Percentiles rank a stretch among this genome's conserved stretches.
Conservation (phyloP, 2,329 filamentous ascomycete species). For the Epichloe aotearoae region DNA sequence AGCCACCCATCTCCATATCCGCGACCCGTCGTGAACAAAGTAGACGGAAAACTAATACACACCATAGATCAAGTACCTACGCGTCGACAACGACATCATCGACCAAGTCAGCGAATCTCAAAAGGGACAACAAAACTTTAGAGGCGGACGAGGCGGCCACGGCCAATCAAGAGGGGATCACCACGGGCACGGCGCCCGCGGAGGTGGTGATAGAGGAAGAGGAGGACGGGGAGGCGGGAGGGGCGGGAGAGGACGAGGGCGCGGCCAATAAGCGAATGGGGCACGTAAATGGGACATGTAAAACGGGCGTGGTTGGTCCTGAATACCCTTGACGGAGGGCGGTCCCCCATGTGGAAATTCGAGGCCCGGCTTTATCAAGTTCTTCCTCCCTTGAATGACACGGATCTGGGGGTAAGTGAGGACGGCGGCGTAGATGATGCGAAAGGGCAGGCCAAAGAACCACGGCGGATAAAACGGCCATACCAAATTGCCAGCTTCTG, state of each 20-base stretch:
- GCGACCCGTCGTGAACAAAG: background rate
- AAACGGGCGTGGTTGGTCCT: too few relatives aligned
- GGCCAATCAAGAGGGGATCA: conserved; percentile 46
- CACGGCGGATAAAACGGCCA: too few relatives aligned
- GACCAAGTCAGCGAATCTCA: conserved; percentile 90
- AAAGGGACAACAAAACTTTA: conserved; percentile 52
- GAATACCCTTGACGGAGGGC: too few relatives aligned
- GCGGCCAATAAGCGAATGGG: conserved; percentile 12
- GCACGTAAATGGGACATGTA: too few relatives aligned
- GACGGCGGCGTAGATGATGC: too few relatives aligned
- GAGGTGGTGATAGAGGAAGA: conserved; percentile 28
- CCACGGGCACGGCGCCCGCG: conserved; percentile 36
- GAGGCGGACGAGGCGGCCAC: conserved; percentile 51
- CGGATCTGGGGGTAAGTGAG: too few relatives aligned
- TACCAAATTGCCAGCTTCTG: too few relatives aligned
- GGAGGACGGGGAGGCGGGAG: conserved; percentile 25
- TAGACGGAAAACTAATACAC: background rate
- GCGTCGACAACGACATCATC: conserved; percentile 93
- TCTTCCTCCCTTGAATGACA: too few relatives aligned
- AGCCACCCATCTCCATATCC: background rate
- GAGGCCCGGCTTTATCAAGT: too few relatives aligned
- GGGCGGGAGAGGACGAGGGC: conserved; percentile 22
- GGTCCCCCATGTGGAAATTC: too few relatives aligned
- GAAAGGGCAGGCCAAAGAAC: too few relatives aligned
- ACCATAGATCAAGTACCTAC: conserved; percentile 86